Evolutionary conservation across 2,329 filamentous ascomycete genomes (phyloP).

Genomic region (Ascochyta clinopodiicola): DNA sequence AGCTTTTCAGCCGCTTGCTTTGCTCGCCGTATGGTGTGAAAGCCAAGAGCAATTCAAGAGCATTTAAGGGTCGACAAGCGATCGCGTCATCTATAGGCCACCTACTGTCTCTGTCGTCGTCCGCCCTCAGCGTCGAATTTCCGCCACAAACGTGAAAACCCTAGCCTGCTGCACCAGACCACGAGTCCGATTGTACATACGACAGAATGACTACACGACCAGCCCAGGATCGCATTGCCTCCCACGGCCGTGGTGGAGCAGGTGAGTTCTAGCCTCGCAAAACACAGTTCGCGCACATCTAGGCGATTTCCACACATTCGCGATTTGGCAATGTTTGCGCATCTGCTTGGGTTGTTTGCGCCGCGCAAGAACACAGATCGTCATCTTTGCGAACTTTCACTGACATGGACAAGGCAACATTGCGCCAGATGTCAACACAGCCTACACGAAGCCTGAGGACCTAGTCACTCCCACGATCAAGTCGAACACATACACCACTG

Average conservation of each 20-base stretch:
- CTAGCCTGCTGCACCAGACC: not conserved
- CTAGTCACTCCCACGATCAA: slow-evolving; percentile 86
- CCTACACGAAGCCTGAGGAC: slow-evolving; percentile 58
- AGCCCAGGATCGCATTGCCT: slow-evolving; percentile 50
- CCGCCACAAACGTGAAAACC: slow-evolving; percentile 2
- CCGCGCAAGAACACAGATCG: not conserved
- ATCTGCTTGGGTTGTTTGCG: not conserved
- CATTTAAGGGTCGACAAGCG: slow-evolving; percentile 14
- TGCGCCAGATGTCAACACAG: slow-evolving; percentile 46
- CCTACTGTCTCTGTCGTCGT: slow-evolving; percentile 4
- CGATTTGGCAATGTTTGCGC: not conserved
- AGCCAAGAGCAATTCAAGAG: slow-evolving; percentile 22
- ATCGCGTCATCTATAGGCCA: slow-evolving; percentile 13
- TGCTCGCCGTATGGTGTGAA: slow-evolving; percentile 16
- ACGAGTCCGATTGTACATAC: not conserved
- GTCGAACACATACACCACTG: slow-evolving; percentile 83
- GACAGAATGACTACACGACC: slow-evolving; percentile 32
- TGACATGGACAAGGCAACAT: slow-evolving; percentile 55
- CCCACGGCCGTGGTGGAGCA: slow-evolving; percentile 79
- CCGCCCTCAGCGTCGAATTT: not conserved
- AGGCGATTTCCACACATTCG: not conserved
- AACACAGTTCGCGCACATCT: not conserved
- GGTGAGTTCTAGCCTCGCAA: slow-evolving; percentile 51
- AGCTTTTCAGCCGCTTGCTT: slow-evolving; percentile 20
- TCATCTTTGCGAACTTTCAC: not conserved